Percentiles rank a stretch among this genome's conserved stretches.
phyloP scores from a whole-genome alignment of 768 basidiomycete species.

The Pisolithus orientalis region DNA sequence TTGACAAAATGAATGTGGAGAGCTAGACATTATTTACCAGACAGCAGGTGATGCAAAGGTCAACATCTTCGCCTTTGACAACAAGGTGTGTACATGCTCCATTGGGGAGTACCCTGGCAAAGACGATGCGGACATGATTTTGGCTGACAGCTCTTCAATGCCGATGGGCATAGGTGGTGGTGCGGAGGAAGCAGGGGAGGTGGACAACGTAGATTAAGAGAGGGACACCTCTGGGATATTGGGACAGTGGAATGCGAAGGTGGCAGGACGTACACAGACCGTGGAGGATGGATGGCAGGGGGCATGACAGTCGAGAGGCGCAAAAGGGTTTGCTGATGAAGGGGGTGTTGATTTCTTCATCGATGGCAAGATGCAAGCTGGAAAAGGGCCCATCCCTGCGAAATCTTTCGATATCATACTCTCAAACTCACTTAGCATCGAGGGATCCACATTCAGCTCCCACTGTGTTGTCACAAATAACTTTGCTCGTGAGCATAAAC shows the following conservation, averaged over 20 bases:
- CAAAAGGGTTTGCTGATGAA: conserved; percentile 26
- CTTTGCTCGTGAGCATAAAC: conserved; percentile 68
- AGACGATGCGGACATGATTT: too few relatives aligned
- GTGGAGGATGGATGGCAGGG: conserved; percentile 27
- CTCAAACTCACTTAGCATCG: conserved; percentile 57
- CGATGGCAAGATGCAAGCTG: conserved; percentile 54
- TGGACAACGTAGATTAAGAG: conserved; percentile 37
- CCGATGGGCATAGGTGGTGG: conserved; percentile 56
- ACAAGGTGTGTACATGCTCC: conserved; percentile 18
- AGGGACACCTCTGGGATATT: conserved; percentile 48
- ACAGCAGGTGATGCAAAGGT: conserved; percentile 54
- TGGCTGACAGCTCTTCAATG: conserved; percentile 32
- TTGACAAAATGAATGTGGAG: conserved; percentile 16
- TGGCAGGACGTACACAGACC: conserved; percentile 11
- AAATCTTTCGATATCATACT: conserved; percentile 56
- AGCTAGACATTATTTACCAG: conserved; percentile 41
- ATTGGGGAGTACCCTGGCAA: conserved; percentile 5
- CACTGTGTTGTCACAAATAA: conserved; percentile 91
- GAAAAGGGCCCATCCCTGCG: conserved; percentile 48
- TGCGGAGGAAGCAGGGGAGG: conserved; percentile 56
- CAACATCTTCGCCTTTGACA: conserved; percentile 56
- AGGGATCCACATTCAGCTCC: conserved; percentile 73
- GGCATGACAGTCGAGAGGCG: conserved; percentile 23
- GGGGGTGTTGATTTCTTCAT: conserved; percentile 53
- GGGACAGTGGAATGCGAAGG: conserved; percentile 21